Evolutionary conservation across 2,329 filamentous ascomycete species (phyloP).

Genomic region (Didymosphaeria variabile): DNA sequence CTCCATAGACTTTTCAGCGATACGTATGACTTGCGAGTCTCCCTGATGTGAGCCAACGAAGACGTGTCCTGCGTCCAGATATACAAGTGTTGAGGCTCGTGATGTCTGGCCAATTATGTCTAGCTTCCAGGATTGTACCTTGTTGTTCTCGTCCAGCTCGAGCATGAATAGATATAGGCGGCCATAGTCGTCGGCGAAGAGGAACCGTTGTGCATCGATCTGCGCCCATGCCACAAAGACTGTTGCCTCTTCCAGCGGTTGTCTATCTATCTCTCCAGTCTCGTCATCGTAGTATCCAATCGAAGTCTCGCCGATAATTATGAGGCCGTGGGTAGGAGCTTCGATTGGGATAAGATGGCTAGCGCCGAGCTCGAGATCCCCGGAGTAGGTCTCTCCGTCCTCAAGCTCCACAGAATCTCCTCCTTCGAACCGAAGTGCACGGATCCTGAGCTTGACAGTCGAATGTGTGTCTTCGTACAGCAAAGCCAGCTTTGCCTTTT

Average conservation of each 20-base stretch:
- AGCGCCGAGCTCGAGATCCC: constrained; percentile 67
- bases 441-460: constrained; percentile 63
- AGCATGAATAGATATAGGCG: constrained; percentile 85
- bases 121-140: constrained; percentile 77
- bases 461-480: constrained; percentile 71
- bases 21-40: constrained; percentile 82
- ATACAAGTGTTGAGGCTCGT: constrained; percentile 79
- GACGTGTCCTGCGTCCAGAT: constrained; percentile 75
- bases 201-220: constrained; percentile 80
- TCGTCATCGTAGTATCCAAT: constrained; percentile 87
- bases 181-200: constrained; percentile 94
- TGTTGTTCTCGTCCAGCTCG: constrained; percentile 67
- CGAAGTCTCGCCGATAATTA: constrained; percentile 68
- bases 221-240: constrained; percentile 93
- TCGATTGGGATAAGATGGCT: constrained; percentile 70
- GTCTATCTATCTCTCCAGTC: constrained; percentile 71
- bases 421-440: constrained; percentile 62
- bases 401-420: constrained; percentile 64
- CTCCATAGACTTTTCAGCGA: constrained; percentile 68
- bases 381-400: constrained; percentile 59
- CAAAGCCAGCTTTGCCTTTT: constrained; percentile 69
- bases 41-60: constrained; percentile 94
- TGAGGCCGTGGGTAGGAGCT: constrained; percentile 61
- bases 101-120: constrained; percentile 74
- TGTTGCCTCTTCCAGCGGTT: constrained; percentile 74